Evolutionary conservation across 2,329 filamentous ascomycete species (phyloP).

Genomic region (Fusarium tanahbumbuense): DNA sequence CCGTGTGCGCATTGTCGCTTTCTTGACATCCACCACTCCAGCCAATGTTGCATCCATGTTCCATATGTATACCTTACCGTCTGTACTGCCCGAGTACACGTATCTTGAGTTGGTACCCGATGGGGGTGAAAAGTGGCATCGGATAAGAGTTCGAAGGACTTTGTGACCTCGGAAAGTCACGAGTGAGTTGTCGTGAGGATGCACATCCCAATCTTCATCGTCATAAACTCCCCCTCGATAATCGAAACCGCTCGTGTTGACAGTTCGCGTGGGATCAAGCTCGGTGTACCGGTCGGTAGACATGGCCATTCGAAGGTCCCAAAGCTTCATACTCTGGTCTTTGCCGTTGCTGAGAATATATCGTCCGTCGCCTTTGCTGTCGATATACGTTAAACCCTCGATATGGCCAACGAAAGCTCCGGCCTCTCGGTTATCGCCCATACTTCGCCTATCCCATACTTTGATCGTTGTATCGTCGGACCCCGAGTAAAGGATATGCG

Average conservation of each 20-base stretch:
- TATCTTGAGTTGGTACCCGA: conserved; percentile 89
- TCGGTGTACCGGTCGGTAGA: conserved; percentile 72
- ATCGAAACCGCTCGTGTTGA: conserved; percentile 72
- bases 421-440: conserved; percentile 81
- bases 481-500: conserved; percentile 95
- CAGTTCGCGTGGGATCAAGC: conserved; percentile 66
- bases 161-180: conserved; percentile 94
- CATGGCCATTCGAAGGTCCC: conserved; percentile 93
- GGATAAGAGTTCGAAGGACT: conserved; percentile 88
- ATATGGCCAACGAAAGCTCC: conserved; percentile 75
- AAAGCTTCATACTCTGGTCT: conserved; percentile 97
- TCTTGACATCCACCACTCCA: conserved; percentile 79
- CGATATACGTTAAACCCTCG: conserved; percentile 75
- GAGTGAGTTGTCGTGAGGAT: conserved; percentile 87
- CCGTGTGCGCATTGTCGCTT: conserved; percentile 73
- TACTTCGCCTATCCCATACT: conserved; percentile 94
- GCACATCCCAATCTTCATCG: conserved; percentile 67
- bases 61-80: conserved; percentile 91
- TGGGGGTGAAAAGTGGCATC: conserved; percentile 94
- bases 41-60: conserved; percentile 91
- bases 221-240: conserved; percentile 78
- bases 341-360: conserved; percentile 96
- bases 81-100: conserved; percentile 90
- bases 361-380: conserved; percentile 76
- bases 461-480: conserved; percentile 95